Conservation (phyloP, 2,329 filamentous ascomycete species). For the Parastagonospora nodorum region DNA sequence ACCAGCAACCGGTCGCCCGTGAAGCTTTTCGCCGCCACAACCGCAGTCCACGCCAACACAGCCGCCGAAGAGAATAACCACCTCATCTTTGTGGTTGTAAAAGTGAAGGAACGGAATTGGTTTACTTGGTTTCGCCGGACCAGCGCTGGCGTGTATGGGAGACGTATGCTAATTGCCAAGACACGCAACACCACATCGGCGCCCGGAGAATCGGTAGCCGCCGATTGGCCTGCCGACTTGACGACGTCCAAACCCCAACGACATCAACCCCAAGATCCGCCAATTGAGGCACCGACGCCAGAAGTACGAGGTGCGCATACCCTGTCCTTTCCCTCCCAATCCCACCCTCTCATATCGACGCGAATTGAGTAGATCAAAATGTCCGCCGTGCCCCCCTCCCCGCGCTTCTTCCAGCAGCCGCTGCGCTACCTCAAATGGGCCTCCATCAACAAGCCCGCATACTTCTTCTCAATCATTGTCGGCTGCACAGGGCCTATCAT, state of each 20-base stretch:
- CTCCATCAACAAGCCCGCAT: conserved; percentile 82
- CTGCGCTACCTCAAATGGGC: conserved; percentile 88
- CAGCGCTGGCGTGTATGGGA: conserved; percentile 25
- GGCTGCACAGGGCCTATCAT: conserved; percentile 73
- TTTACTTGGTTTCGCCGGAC: conserved; percentile 17
- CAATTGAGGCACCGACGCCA: too few species aligned
- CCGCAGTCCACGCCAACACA: conserved; percentile 67
- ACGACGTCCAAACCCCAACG: too few species aligned
- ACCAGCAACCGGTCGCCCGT: conserved; percentile 81
- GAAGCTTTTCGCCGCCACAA: conserved; percentile 77
- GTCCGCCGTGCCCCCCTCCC: conserved; percentile 54
- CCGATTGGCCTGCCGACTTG: conserved; percentile 17
- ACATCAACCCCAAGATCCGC: too few species aligned
- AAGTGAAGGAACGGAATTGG: conserved; percentile 22
- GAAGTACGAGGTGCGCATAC: too few species aligned
- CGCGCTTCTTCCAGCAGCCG: conserved; percentile 80
- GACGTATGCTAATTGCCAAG: conserved; percentile 48
- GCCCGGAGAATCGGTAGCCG: conserved; percentile 28
- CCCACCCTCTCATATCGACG: not conserved
- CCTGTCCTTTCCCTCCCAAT: too few species aligned
- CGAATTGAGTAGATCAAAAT: conserved; percentile 51
- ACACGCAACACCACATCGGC: conserved; percentile 7
- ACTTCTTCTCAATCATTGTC: conserved; percentile 84
- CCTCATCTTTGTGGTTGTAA: conserved; percentile 66
- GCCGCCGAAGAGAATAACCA: conserved; percentile 70